These are phyloP conservation scores for Zalaria obscura DNA, from an alignment of 2,329 filamentous ascomycete species.

Conservation along the genomic window DNA sequence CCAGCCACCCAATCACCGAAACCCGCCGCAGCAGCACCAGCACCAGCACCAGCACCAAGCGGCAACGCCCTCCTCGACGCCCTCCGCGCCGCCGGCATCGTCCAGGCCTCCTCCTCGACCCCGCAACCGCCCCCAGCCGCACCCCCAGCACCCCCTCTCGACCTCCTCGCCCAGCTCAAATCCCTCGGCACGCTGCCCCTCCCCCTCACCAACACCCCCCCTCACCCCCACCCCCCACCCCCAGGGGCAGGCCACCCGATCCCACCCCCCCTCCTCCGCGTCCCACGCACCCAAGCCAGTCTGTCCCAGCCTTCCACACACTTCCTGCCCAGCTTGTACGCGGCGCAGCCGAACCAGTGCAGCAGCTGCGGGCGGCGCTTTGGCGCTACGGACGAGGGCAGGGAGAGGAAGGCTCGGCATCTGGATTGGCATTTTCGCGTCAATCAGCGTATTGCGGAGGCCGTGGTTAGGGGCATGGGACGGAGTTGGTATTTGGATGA, in stretches of 20 bases:
- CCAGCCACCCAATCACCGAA: constrained; percentile 2
- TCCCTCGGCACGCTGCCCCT: no score
- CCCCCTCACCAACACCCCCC: background rate
- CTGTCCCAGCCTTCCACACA: background rate
- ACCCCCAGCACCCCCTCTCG: background rate
- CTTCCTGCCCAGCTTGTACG: constrained; percentile 48
- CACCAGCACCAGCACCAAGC: constrained; percentile 6
- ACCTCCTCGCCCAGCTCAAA: no score
- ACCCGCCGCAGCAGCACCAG: constrained; percentile 3
- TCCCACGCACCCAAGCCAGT: no score
- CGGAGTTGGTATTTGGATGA: constrained; percentile 93
- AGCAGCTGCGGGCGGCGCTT: constrained; percentile 87
- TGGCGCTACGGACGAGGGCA: constrained; percentile 59
- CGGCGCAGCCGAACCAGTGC: constrained; percentile 72
- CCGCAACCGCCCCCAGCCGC: constrained; percentile 3
- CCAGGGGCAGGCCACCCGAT: constrained; percentile 1
- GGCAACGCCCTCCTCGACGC: constrained; percentile 6
- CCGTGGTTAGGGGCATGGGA: constrained; percentile 65
- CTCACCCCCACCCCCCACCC: constrained; percentile 3
- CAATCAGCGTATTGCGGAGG: constrained; percentile 76
- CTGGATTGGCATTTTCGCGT: constrained; percentile 98
- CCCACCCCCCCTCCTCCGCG: background rate
- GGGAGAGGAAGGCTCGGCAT: constrained; percentile 75
- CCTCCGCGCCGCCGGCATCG: constrained; percentile 9
- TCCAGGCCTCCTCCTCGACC: constrained; percentile 9